A percentile compares a stretch with the other conserved stretches of the same genome.
These are phyloP conservation scores for Endoconidiophora laricicola DNA, from an alignment of 2,329 filamentous ascomycete genomes.

Conservation along the genomic window DNA sequence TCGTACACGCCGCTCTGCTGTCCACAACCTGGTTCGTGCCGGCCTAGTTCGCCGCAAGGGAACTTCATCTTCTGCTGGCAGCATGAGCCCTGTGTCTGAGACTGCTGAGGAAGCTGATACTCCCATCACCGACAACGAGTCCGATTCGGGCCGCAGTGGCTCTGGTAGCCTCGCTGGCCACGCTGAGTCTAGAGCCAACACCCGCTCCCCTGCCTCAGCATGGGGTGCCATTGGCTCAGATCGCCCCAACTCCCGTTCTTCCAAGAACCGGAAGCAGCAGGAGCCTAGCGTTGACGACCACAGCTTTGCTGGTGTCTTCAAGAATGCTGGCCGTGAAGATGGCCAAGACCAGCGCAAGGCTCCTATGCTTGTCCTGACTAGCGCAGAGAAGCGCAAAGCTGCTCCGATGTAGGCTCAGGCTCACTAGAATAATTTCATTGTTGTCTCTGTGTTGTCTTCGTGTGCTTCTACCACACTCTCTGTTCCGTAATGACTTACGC, in stretches of 20 bases:
- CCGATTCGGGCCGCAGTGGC: constrained; percentile 52
- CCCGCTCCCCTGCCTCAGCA: constrained; percentile 50
- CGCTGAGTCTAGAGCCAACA: constrained; percentile 51
- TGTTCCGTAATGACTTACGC: constrained; percentile 12
- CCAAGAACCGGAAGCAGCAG: constrained; percentile 38
- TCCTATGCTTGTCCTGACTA: constrained; percentile 73
- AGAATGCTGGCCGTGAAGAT: constrained; percentile 36
- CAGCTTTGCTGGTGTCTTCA: constrained; percentile 51
- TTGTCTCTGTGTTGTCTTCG: constrained; percentile 1
- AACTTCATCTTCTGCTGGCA: constrained; percentile 54
- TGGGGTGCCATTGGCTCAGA: constrained; percentile 76
- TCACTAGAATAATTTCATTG: not conserved
- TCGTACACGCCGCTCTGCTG: constrained; percentile 77
- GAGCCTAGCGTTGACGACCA: constrained; percentile 31
- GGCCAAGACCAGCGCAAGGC: constrained; percentile 57
- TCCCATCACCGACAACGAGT: constrained; percentile 56
- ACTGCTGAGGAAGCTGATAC: constrained; percentile 50
- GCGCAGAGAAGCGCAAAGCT: constrained; percentile 72
- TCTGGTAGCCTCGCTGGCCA: constrained; percentile 70
- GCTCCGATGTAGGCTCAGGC: constrained; percentile 12
- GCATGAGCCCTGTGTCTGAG: constrained; percentile 82
- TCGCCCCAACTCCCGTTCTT: constrained; percentile 47
- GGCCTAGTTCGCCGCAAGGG: constrained; percentile 73
- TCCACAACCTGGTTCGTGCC: constrained; percentile 80
- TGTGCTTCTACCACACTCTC: constrained; percentile 5